Percentiles rank a stretch among this genome's conserved stretches.
phyloP scores from a whole-genome alignment of 345 rosid genomes.

The Salix caprea region DNA sequence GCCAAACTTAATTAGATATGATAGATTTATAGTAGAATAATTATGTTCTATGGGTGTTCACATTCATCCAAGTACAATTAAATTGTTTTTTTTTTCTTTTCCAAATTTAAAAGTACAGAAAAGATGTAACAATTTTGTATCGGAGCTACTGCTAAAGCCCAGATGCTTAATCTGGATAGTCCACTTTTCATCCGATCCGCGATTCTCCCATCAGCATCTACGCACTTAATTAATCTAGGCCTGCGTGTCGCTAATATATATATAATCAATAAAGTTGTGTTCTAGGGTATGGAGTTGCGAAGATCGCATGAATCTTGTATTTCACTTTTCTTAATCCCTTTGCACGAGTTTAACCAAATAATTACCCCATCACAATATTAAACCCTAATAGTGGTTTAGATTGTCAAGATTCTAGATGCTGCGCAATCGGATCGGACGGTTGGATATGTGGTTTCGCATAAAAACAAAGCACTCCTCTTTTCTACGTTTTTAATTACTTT shows the following conservation, averaged over 20 bases:
- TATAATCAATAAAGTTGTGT: background rate
- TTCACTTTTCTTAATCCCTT: background rate
- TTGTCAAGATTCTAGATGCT: too few relatives aligned
- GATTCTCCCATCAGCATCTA: constrained; percentile 9
- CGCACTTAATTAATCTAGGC: constrained; percentile 8
- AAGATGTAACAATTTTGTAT: constrained; percentile 8
- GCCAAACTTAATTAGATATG: constrained; percentile 15
- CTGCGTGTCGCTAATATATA: background rate
- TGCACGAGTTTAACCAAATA: too few relatives aligned
- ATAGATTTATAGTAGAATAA: constrained; percentile 12
- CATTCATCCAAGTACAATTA: constrained; percentile 19
- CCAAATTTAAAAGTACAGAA: constrained; percentile 4
- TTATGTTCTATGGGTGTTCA: constrained; percentile 19
- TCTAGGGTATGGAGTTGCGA: constrained; percentile 5
- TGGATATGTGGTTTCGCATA: too few relatives aligned
- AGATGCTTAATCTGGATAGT: constrained; percentile 8
- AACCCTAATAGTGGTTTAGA: too few relatives aligned
- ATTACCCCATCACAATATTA: too few relatives aligned
- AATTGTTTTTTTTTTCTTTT: constrained; percentile 4
- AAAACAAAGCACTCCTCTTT: too few relatives aligned
- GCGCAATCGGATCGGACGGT: too few relatives aligned
- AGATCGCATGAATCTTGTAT: constrained; percentile 14
- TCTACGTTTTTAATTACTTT: too few relatives aligned
- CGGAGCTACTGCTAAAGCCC: constrained; percentile 3
- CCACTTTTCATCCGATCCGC: constrained; percentile 5